A percentile compares a stretch with the other conserved stretches of the same genome.
Conservation (phyloP, 1,139 yeast genomes). For the Yarrowia galli region DNA sequence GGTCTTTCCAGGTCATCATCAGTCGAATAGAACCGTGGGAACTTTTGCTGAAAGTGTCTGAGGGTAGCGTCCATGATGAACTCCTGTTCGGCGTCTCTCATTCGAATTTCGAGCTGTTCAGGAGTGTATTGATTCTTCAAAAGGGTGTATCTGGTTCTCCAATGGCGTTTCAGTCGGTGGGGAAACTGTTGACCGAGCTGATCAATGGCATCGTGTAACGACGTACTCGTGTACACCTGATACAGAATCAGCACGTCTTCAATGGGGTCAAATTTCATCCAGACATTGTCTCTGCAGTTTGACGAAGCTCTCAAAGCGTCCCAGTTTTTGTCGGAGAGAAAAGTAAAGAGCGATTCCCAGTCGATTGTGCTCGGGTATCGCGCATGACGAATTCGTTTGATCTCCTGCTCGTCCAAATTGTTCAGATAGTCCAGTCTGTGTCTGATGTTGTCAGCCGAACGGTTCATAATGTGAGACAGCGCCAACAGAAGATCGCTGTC, state of each 20-base stretch:
- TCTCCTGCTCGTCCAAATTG: slow-evolving; percentile 7
- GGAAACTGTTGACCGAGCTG: slow-evolving; percentile 12
- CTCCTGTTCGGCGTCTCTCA: background rate
- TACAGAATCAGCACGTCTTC: slow-evolving; percentile 10
- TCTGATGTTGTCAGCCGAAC: slow-evolving; percentile 2
- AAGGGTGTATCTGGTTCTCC: slow-evolving; percentile 18
- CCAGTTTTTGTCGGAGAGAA: slow-evolving; percentile 21
- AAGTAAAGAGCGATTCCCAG: slow-evolving; percentile 27
- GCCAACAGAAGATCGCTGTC: background rate
- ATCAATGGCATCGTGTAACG: slow-evolving; percentile 36
- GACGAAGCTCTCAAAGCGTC: background rate
- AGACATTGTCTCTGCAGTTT: slow-evolving; percentile 13
- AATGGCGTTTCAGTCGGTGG: slow-evolving; percentile 8
- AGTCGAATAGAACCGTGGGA: slow-evolving; percentile 14
- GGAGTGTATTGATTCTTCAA: slow-evolving; percentile 15
- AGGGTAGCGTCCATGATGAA: background rate
- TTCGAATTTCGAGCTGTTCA: slow-evolving; percentile 7
- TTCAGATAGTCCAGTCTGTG: slow-evolving; percentile 11
- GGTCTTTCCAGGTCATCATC: background rate
- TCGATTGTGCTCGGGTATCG: slow-evolving; percentile 35
- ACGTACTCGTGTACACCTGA: slow-evolving; percentile 5
- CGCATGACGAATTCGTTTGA: slow-evolving; percentile 14
- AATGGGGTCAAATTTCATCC: slow-evolving; percentile 20
- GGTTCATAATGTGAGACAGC: slow-evolving; percentile 7
- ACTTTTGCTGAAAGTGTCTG: background rate